Evolutionary conservation across 352 stramenopile genomes (phyloP).

Genomic region (Globisporangium cystogenes): DNA sequence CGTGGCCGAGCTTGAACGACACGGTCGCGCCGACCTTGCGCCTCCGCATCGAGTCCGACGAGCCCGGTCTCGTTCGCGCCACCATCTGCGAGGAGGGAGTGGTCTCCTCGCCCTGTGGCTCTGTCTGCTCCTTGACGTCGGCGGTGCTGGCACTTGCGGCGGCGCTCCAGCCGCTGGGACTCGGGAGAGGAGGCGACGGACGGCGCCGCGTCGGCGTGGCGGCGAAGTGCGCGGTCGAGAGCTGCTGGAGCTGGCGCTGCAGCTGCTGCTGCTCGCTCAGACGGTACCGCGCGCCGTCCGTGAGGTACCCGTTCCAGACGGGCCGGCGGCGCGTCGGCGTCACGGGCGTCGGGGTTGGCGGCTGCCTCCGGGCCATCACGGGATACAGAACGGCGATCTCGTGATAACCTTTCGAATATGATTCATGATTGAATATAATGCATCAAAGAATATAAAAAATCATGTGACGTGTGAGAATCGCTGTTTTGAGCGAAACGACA

Average conservation of each 20-base stretch:
- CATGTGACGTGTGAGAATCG: not conserved
- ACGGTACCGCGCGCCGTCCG: conserved; percentile 37
- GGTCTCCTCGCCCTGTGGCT: not conserved
- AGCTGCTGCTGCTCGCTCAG: conserved; percentile 41
- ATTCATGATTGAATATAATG: too few species aligned
- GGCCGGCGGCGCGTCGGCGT: conserved; percentile 18
- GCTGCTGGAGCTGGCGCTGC: conserved; percentile 30
- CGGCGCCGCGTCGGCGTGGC: conserved; percentile 8
- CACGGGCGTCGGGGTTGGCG: not conserved
- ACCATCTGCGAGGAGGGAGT: not conserved
- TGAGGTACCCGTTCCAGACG: conserved; percentile 51
- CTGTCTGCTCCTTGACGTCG: not conserved
- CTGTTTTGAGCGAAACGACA: not conserved
- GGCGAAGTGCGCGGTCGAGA: conserved; percentile 30
- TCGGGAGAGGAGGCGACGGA: not conserved
- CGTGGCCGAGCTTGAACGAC: conserved; percentile 24
- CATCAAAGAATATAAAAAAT: not conserved
- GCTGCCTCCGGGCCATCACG: not conserved
- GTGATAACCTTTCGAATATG: not conserved
- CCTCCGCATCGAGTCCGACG: conserved; percentile 7
- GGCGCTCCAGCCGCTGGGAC: not conserved
- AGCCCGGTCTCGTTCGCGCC: conserved; percentile 1
- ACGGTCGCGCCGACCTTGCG: conserved; percentile 19
- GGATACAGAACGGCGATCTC: not conserved
- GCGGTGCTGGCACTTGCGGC: not conserved